Base-by-base conservation (phyloP, 2,329 filamentous ascomycete genomes). In the Neospermospora avenae region DNA sequence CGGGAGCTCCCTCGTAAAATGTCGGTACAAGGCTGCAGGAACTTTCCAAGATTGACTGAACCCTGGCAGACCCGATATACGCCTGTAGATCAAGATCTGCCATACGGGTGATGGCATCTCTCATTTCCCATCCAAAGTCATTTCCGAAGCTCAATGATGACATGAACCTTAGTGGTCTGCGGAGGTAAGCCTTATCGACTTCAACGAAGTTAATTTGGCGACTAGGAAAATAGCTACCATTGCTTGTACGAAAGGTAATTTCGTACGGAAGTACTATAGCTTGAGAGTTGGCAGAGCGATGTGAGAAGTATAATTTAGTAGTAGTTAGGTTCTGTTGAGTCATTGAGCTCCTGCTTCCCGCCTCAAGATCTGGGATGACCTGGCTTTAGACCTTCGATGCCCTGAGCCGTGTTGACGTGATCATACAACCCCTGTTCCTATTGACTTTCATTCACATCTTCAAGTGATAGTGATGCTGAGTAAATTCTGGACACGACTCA, bases 1-100 rank as follows among this genome's bases (percentile, higher is more conserved):
- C 48, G 48, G 48, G 31, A 51, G 22, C 6, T 31, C 18, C 48
- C 13, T 31, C 20, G n/a, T 16, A 18, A 37, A 18, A 7, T 37
- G 8, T 28, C 34, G 51, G 55, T 31, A 31, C 28, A 6, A 31
- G 35, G 55, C 55, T 55, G 59, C 59, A 61, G 55, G 51, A 51
- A 58, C 51, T 58, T 7, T 55, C 55, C 52, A 59, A 59, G 58
- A 59, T 55, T 46, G 49, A 11, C 6, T 34, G 14, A 49, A 59
- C 51, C 10, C 28, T 49, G 58, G 58, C 48, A 51, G 14, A 42
- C 39, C n/a, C 6, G 16, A 18, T 18, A n/a, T n/a, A n/a, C n/a
- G n/a, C n/a, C n/a, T n/a, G 39, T 22, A 18, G 39, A 20, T 20
- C 39, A 20, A 18, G 39, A n/a, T 7, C 39, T 31, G 6, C 28